Percentiles rank a stretch among this genome's conserved stretches.
Evolutionary conservation across 768 basidiomycete species (phyloP).

Genomic region (Xanthoconium purpureum): DNA sequence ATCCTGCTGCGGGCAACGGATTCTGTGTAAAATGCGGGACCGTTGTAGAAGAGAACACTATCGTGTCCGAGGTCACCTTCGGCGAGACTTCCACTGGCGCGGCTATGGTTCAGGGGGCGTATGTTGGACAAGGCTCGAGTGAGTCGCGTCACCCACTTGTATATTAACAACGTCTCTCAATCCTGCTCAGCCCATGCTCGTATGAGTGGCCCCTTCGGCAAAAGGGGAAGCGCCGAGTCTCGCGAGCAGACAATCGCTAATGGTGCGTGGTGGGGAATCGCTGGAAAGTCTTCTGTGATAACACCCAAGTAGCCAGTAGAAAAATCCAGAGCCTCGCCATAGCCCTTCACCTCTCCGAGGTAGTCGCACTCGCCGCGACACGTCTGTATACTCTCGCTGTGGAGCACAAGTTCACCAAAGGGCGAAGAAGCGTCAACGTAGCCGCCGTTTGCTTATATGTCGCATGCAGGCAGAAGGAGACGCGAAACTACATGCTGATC

Average conservation of each 20-base stretch:
- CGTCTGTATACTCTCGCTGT: constrained; percentile 92
- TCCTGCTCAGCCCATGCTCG: constrained; percentile 64
- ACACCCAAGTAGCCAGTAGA: constrained; percentile 55
- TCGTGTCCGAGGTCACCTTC: constrained; percentile 92
- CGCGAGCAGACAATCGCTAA: constrained; percentile 90
- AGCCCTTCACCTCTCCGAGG: constrained; percentile 73
- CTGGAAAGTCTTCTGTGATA: background rate
- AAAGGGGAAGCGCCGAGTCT: constrained; percentile 75
- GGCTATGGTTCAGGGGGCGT: constrained; percentile 93
- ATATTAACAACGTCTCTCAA: background rate
- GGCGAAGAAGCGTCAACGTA: constrained; percentile 87
- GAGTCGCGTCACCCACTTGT: constrained; percentile 32
- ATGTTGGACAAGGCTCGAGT: constrained; percentile 91
- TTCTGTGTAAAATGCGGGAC: constrained; percentile 86
- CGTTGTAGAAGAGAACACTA: constrained; percentile 89
- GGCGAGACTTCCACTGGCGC: constrained; percentile 92
- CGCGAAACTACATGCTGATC: constrained; percentile 93
- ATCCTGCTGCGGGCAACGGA: constrained; percentile 78
- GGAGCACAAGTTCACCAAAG: constrained; percentile 91
- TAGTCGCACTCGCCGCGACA: constrained; percentile 76
- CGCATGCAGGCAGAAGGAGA: constrained; percentile 88
- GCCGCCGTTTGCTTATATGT: constrained; percentile 96
- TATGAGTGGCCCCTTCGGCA: constrained; percentile 80
- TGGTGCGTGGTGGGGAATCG: constrained; percentile 44
- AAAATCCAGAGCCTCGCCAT: constrained; percentile 83